These are phyloP conservation scores for Sarocladiaceae sp. DNA, from an alignment of 2,329 filamentous ascomycete species.

Conservation along the genomic window DNA sequence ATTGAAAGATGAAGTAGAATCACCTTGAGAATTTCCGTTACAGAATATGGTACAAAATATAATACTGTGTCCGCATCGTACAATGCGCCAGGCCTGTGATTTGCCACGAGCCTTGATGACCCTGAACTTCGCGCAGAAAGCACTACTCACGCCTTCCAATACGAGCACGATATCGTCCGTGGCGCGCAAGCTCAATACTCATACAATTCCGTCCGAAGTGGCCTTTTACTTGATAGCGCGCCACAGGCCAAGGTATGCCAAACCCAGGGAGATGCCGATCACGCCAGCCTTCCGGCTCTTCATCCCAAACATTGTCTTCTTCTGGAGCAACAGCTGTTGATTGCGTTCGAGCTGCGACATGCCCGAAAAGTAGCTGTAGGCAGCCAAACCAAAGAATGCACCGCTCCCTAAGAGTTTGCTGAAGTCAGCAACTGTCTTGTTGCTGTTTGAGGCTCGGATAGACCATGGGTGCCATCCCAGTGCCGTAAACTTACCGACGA, in stretches of 20 bases:
- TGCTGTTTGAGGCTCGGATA: background rate
- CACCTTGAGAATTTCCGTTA: no score
- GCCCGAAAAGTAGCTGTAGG: constrained; percentile 74
- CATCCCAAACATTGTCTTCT: constrained; percentile 69
- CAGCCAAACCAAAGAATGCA: constrained; percentile 70
- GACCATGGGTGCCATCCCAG: no score
- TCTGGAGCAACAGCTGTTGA: constrained; percentile 60
- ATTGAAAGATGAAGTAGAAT: no score
- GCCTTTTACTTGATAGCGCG: constrained; percentile 52
- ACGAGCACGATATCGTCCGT: no score
- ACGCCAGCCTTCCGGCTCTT: constrained; percentile 65
- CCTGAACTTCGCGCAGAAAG: no score
- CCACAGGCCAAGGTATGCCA: constrained; percentile 69
- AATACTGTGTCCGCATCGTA: no score
- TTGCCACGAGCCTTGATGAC: no score
- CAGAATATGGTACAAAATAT: no score
- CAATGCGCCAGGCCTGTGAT: no score
- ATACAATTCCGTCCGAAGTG: background rate
- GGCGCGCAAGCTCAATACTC: no score
- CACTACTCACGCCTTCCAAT: no score
- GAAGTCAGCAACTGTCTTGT: background rate
- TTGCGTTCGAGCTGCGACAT: constrained; percentile 67
- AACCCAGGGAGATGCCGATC: constrained; percentile 59
- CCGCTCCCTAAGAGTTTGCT: constrained; percentile 56
- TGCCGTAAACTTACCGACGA: constrained; percentile 61